Evolutionary conservation across 257 asterid genomes (phyloP).

Genomic region (Ligustrum vulgare): DNA sequence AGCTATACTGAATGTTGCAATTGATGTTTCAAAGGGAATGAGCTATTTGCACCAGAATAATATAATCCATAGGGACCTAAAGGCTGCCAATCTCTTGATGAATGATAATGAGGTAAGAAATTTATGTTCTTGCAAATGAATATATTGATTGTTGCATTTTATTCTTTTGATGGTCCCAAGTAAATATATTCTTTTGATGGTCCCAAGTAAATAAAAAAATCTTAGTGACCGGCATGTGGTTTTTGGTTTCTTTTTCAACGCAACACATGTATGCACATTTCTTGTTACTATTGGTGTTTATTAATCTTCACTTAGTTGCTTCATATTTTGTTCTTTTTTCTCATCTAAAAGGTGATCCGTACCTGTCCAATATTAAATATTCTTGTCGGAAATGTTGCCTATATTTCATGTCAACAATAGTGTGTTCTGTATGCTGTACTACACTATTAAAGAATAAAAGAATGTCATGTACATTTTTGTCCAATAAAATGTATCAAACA

Average conservation of each 20-base stretch:
- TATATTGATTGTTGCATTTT: neutral
- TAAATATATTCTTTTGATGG: neutral
- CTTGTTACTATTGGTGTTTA: neutral
- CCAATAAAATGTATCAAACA: neutral
- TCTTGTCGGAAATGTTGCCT: neutral
- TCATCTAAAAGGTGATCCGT: neutral
- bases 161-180: neutral
- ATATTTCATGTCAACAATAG: conserved; percentile 2
- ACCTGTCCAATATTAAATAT: neutral
- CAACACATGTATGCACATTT: neutral
- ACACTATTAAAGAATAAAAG: neutral
- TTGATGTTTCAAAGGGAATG: conserved; percentile 91
- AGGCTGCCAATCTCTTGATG: conserved; percentile 87
- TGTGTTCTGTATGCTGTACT: neutral
- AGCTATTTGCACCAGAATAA: conserved; percentile 80
- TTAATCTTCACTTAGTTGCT: neutral
- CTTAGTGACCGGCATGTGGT: neutral
- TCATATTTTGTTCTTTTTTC: neutral
- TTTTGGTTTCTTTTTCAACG: neutral
- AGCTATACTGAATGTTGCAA: conserved; percentile 58
- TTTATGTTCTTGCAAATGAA: neutral
- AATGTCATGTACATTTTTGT: neutral
- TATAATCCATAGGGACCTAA: conserved; percentile 80
- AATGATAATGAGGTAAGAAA: conserved; percentile 72
- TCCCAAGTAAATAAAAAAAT: neutral